Evolutionary conservation across 345 rosid species (phyloP).

Genomic region (Populus nigra): DNA sequence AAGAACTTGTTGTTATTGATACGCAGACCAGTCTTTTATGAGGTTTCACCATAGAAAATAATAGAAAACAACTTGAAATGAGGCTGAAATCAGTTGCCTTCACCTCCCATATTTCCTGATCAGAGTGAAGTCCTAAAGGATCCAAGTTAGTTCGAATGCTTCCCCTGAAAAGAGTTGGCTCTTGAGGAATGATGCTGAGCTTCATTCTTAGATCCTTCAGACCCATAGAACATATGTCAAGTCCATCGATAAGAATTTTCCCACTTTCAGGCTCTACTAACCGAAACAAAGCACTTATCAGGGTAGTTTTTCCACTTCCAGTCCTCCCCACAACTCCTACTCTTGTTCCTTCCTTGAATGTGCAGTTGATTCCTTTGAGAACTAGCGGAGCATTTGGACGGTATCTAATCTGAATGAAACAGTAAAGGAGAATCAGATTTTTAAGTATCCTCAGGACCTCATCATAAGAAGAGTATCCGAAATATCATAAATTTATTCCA

Average conservation of each 20-base stretch:
- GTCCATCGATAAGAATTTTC: constrained; percentile 59
- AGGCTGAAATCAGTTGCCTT: constrained; percentile 3
- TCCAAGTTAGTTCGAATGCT: constrained; percentile 79
- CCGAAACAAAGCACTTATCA: constrained; percentile 83
- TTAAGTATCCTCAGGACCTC: not conserved
- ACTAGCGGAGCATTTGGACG: constrained; percentile 35
- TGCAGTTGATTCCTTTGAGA: constrained; percentile 37
- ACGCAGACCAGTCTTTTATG: no score
- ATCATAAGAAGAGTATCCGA: no score
- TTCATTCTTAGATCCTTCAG: constrained; percentile 79
- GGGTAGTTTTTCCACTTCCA: constrained; percentile 87
- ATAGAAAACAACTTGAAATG: not conserved
- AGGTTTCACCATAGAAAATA: no score
- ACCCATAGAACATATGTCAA: constrained; percentile 74
- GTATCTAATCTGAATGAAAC: constrained; percentile 24
- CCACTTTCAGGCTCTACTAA: constrained; percentile 82
- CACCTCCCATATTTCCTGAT: constrained; percentile 81
- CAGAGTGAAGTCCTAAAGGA: constrained; percentile 72
- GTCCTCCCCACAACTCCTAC: constrained; percentile 91
- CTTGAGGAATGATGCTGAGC: constrained; percentile 97
- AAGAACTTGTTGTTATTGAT: not conserved
- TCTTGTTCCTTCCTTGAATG: constrained; percentile 43
- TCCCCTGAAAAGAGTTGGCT: constrained; percentile 82
- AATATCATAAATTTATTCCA: not conserved
- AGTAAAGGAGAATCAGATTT: not conserved